These are phyloP conservation scores for Polyporus tsugae DNA, from an alignment of 1,284 basidiomycete genomes.

Conservation along the genomic window DNA sequence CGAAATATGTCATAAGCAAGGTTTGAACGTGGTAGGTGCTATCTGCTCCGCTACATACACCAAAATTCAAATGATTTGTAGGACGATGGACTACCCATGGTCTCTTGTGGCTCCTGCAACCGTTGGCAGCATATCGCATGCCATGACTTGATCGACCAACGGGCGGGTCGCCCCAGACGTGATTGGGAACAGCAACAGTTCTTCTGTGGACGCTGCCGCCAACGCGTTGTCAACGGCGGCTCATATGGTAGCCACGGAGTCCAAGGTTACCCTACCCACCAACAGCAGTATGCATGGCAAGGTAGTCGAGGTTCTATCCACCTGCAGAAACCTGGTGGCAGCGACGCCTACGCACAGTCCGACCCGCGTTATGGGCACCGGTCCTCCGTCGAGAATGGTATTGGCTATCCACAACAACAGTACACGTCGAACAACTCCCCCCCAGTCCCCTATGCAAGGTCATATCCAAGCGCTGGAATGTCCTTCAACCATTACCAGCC, in stretches of 20 bases:
- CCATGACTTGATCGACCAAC: slow-evolving; percentile 70
- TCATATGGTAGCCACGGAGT: slow-evolving; percentile 21
- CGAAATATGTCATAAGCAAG: slow-evolving; percentile 78
- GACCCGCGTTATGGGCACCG: slow-evolving; percentile 32
- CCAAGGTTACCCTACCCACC: slow-evolving; percentile 22
- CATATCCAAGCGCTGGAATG: slow-evolving; percentile 28
- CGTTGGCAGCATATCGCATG: slow-evolving; percentile 89
- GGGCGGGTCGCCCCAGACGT: slow-evolving; percentile 64
- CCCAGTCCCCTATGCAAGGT: slow-evolving; percentile 27
- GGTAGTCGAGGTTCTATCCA: slow-evolving; percentile 22
- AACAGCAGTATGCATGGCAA: slow-evolving; percentile 29
- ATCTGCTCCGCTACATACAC: background rate
- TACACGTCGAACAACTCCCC: slow-evolving; percentile 21
- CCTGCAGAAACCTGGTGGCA: slow-evolving; percentile 25
- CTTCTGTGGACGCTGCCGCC: slow-evolving; percentile 58
- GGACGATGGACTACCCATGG: slow-evolving; percentile 80
- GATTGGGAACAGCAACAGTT: slow-evolving; percentile 80
- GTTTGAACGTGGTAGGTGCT: slow-evolving; percentile 69
- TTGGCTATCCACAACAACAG: slow-evolving; percentile 30
- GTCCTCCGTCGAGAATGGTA: slow-evolving; percentile 30
- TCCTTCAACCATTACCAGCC: slow-evolving; percentile 36
- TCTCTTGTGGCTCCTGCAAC: slow-evolving; percentile 81
- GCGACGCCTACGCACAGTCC: slow-evolving; percentile 29
- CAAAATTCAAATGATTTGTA: slow-evolving; percentile 39
- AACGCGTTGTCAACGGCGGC: slow-evolving; percentile 21